Base-by-base conservation (phyloP, 257 asterid species). In the Henckelia pumila region DNA sequence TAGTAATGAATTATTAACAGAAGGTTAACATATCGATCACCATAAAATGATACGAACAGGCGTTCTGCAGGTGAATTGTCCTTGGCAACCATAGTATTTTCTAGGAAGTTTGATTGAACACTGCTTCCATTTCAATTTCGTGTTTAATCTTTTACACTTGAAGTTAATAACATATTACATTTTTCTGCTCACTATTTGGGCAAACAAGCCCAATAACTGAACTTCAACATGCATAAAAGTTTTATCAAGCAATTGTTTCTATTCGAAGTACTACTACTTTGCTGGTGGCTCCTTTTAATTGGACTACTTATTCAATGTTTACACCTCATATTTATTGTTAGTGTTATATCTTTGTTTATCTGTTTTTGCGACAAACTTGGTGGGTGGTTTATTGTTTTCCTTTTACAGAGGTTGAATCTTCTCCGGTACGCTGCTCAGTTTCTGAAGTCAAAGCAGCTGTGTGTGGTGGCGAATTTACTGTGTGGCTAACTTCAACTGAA, bases 381-480 rank as follows among this genome's bases (percentile, higher is more conserved):
- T 26, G 61, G 40, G 57, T 61, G 56, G 57, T 33, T 67, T 82
- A 56, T 68, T 62, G 55, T 61, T 57, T 68, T 35, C 4, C 64
- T 44, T 47, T 26, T 72, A 63, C 89, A 94, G 99, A 94, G 83
- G 13, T 84, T 66, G 99, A 94, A 82, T 26, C 50, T 66, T 87
- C 91, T 64, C 97, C 99, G 26, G 88, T 94, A 49, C 86, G 85
- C 28, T 94, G 95, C 79, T 80, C 73, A 60, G 83, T 85, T 59
- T 66, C 96, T 72, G 96, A 86, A 7, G 92, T 82, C 30, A 76
- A 74, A 60, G 70, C 81, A 65, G 78, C 84, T 52, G 85, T 84
- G 56, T 91, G 97, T 78, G 99, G 99, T 55, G 99, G 84, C 62
- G 99, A 94, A 6, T 94, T 94, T 78, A 91, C 97, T 3, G 97